These are phyloP conservation scores for Alternaria hordeiaustralica DNA, from an alignment of 2,329 filamentous ascomycete genomes.

Conservation along the genomic window DNA sequence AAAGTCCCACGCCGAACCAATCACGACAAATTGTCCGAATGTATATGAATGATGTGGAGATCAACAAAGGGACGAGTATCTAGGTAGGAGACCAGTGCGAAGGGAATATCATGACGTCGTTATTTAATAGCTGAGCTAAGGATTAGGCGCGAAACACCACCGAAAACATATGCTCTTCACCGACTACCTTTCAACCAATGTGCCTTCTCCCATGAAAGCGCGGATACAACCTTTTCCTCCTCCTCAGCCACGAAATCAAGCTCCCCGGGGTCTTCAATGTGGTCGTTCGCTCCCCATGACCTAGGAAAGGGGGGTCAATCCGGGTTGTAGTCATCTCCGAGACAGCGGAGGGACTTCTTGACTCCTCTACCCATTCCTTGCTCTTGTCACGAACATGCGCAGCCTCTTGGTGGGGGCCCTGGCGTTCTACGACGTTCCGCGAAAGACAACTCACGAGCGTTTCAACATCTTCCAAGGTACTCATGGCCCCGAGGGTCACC, in stretches of 20 bases:
- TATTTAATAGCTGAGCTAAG: background rate
- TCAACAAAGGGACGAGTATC: background rate
- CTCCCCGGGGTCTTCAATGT: background rate
- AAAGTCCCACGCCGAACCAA: background rate
- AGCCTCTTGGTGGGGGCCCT: background rate
- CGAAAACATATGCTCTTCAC: background rate
- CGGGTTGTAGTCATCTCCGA: background rate
- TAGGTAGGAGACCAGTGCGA: background rate
- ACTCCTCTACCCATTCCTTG: background rate
- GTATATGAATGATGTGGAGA: background rate
- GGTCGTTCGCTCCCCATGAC: background rate
- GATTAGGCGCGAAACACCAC: background rate
- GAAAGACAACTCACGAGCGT: background rate
- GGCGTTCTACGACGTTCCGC: background rate
- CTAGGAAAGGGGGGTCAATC: background rate
- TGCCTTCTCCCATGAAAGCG: background rate
- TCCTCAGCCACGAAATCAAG: background rate
- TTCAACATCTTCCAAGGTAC: constrained; percentile 62
- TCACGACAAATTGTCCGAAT: background rate
- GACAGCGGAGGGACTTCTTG: background rate
- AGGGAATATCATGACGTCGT: background rate
- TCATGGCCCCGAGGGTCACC: constrained; percentile 68
- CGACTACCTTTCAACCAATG: background rate
- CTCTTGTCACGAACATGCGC: background rate
- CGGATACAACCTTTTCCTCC: background rate